A percentile compares a stretch with the other conserved stretches of the same genome.
These are phyloP conservation scores for Penicillium paxilli DNA, from an alignment of 495 filamentous ascomycete genomes.

Conservation along the genomic window DNA sequence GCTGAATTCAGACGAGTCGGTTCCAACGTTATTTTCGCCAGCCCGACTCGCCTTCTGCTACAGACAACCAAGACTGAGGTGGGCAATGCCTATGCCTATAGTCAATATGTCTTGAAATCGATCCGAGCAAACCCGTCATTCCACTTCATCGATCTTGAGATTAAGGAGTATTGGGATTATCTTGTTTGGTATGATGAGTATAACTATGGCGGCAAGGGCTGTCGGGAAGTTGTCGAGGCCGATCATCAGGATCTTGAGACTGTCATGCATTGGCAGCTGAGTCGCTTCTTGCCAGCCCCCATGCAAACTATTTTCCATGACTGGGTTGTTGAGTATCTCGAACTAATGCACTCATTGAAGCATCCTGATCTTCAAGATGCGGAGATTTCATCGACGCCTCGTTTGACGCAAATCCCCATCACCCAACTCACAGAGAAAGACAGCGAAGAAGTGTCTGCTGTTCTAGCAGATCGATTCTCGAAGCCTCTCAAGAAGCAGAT, in stretches of 20 bases:
- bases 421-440: constrained; percentile 50
- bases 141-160: constrained; percentile 95
- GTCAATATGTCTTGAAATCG: constrained; percentile 94
- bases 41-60: constrained; percentile 80
- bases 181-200: constrained; percentile 99
- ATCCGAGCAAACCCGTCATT: constrained; percentile 94
- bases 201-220: constrained; percentile 96
- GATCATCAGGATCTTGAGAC: constrained; percentile 87
- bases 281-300: constrained; percentile 76
- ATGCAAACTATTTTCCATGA: constrained; percentile 87
- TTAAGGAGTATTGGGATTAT: constrained; percentile 99
- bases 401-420: constrained; percentile 74
- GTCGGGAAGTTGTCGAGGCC: constrained; percentile 74
- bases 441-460: constrained; percentile 54
- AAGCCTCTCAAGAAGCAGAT: constrained; percentile 91
- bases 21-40: constrained; percentile 90
- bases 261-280: constrained; percentile 98
- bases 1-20: constrained; percentile 94
- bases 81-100: constrained; percentile 94
- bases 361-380: constrained; percentile 52
- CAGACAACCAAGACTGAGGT: constrained; percentile 97
- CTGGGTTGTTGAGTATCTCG: constrained; percentile 92
- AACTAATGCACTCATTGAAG: constrained; percentile 88
- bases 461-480: constrained; percentile 76
- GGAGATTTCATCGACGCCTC: constrained; percentile 57